Evolutionary conservation across 2,329 filamentous ascomycete genomes (phyloP).

Genomic region (Scedosporium minutisporum): DNA sequence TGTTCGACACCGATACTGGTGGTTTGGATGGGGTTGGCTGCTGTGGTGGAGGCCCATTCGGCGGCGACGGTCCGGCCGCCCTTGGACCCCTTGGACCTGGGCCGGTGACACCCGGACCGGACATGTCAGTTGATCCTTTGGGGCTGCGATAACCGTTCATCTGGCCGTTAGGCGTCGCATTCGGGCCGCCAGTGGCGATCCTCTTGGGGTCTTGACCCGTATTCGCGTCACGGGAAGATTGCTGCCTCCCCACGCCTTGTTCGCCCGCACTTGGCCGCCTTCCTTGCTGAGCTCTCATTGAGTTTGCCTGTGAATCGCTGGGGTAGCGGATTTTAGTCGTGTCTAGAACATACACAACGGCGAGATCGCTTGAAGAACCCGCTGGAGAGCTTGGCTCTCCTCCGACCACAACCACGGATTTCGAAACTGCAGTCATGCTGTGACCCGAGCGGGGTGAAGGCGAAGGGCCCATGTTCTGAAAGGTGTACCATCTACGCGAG

Average conservation of each 20-base stretch:
- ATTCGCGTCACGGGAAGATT: constrained; percentile 41
- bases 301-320: constrained; percentile 51
- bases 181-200: constrained; percentile 6
- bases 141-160: constrained; percentile 32
- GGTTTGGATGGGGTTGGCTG: constrained; percentile 43
- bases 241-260: constrained; percentile 21
- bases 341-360: constrained; percentile 83
- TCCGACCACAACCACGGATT: constrained; percentile 83
- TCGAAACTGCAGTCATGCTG: constrained; percentile 93
- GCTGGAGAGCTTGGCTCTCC: constrained; percentile 88
- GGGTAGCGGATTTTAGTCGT: constrained; percentile 96
- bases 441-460: constrained; percentile 90
- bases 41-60: constrained; percentile 44
- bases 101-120: constrained; percentile 21
- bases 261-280: constrained; percentile 35
- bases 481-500: constrained; percentile 93
- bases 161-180: constrained; percentile 22
- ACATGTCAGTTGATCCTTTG: constrained; percentile 15
- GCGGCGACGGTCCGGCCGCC: constrained; percentile 14
- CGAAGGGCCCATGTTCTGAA: constrained; percentile 98
- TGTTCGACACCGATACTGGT: constrained; percentile 25
- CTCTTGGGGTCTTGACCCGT: constrained; percentile 40
- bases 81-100: background rate
- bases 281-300: constrained; percentile 28
- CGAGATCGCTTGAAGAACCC: constrained; percentile 72